phyloP scores from a whole-genome alignment of 208 protist species.

The Herpetomonas samuelpessoai region DNA sequence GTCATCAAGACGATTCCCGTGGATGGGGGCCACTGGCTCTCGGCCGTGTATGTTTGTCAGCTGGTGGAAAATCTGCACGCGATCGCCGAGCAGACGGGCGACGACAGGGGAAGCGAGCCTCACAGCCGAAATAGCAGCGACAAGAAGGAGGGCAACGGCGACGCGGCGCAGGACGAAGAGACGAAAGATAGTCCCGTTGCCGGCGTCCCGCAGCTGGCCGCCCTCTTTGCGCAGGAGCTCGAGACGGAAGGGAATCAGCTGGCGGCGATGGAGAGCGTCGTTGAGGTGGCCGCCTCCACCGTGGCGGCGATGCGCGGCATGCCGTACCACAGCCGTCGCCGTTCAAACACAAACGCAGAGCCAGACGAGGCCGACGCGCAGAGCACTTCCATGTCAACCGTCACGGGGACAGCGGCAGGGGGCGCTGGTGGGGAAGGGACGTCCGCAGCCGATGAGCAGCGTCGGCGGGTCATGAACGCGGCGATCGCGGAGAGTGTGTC shows the following conservation, averaged over 20 bases:
- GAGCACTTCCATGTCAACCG: not conserved
- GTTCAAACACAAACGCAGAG: not conserved
- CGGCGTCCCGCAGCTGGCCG: not conserved
- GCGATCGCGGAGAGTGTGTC: not conserved
- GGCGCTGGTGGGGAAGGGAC: not conserved
- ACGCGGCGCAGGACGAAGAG: no score
- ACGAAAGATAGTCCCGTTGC: no score
- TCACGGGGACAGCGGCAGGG: not conserved
- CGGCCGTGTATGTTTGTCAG: conserved; percentile 28
- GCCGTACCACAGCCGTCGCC: not conserved
- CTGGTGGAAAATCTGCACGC: conserved; percentile 18
- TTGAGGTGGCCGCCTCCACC: not conserved
- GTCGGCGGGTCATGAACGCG: not conserved
- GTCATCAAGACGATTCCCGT: conserved; percentile 23
- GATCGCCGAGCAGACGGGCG: no score
- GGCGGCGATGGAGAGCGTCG: not conserved
- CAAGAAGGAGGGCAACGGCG: no score
- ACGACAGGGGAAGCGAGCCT: no score
- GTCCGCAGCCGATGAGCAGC: not conserved
- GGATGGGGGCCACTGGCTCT: conserved; percentile 30
- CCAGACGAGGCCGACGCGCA: not conserved
- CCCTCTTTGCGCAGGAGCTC: not conserved
- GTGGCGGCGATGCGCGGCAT: not conserved
- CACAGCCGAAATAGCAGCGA: no score
- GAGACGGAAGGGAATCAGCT: conserved; percentile 1